Base-by-base conservation (phyloP, 1,284 basidiomycete genomes). In the Melampsora americana region DNA sequence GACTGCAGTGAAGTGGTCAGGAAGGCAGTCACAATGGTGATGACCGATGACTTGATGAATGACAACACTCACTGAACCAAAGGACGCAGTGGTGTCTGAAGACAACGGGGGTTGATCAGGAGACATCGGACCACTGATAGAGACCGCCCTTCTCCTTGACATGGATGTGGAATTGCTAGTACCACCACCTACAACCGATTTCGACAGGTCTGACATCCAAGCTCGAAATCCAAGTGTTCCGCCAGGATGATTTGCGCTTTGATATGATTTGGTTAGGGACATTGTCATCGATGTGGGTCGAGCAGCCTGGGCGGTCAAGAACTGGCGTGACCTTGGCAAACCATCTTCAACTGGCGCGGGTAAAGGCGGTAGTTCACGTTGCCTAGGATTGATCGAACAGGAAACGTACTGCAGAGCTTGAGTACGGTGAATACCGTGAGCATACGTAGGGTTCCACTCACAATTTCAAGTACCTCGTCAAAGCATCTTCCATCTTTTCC, bases 401-500 rank as follows among this genome's bases (percentile, higher is more conserved):
- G 26, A n/a, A 32, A 69, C 11, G 26, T 16, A 35, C 11, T 69
- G 30, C 2, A 67, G 35, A 12, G 14, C 11, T 35, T 65, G 14
- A 4, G 62, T 28, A 35, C 0, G 30, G 30, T 6, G n/a, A 23
- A 30, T 3, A 28, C 6, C 44, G 9, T 23, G 12, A 44, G 64
- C 11, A 44, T 64, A 42, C 20, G n/a, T n/a, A 26, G 23, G 30
- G n/a, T 5, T 44, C 16, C 1, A 61, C 50, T 28, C 18, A 70
- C 68, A 70, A 39, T 26, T 48, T 70, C 68, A 70, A 60, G 59
- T 70, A 70, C 28, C 68, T 70, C 23, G 68, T 44, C 18, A 70
- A 61, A 28, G 68, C 68, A 20, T 56, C 56, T 61, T 70, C 53
- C 68, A 70, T 42, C 20, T 70, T 70, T 46, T 56, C 5, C 23